Conservation (phyloP, 2,329 filamentous ascomycete species). For the Colletotrichum lini region DNA sequence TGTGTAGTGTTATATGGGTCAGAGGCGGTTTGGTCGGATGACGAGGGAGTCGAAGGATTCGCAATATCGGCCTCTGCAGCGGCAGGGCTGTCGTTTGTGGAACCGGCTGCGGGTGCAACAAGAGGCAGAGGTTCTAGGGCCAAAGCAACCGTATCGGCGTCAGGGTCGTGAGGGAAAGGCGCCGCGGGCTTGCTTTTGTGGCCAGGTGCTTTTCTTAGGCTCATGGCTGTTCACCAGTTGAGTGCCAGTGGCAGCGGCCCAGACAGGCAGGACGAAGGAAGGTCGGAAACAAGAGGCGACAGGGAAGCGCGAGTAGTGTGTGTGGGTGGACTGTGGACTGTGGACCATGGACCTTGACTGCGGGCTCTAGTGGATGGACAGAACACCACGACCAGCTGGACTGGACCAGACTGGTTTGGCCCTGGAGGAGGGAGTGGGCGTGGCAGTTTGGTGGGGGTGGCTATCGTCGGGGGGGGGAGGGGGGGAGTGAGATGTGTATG, state of each 20-base stretch:
- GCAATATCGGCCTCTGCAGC: slow-evolving; percentile 13
- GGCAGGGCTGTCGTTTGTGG: slow-evolving; percentile 29
- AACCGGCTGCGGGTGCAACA: slow-evolving; percentile 21
- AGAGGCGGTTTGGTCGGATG: slow-evolving; percentile 20
- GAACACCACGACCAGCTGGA: slow-evolving; percentile 5
- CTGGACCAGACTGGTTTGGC: slow-evolving; percentile 4
- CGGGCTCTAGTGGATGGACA: slow-evolving; percentile 8
- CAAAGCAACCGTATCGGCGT: slow-evolving; percentile 38
- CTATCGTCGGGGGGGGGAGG: neutral
- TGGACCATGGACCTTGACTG: slow-evolving; percentile 18
- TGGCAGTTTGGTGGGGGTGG: slow-evolving; percentile 19
- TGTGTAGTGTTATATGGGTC: slow-evolving; percentile 39
- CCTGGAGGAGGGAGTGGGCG: slow-evolving; percentile 1
- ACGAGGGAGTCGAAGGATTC: slow-evolving; percentile 26
- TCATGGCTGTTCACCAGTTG: slow-evolving; percentile 35
- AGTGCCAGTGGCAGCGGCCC: slow-evolving; percentile 31
- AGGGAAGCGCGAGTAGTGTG: slow-evolving; percentile 29
- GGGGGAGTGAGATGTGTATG: neutral
- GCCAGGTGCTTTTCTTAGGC: slow-evolving; percentile 37
- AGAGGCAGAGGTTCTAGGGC: slow-evolving; percentile 34
- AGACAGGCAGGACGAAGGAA: slow-evolving; percentile 32
- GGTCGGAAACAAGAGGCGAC: slow-evolving; percentile 33
- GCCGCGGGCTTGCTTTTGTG: slow-evolving; percentile 38
- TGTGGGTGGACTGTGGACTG: slow-evolving; percentile 27
- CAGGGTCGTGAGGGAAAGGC: slow-evolving; percentile 32